Evolutionary conservation across 805 yeast species (phyloP), one percentile per base, ranked within the genome.

Genomic region (Saccharomycopsis babjevae): DNA sequence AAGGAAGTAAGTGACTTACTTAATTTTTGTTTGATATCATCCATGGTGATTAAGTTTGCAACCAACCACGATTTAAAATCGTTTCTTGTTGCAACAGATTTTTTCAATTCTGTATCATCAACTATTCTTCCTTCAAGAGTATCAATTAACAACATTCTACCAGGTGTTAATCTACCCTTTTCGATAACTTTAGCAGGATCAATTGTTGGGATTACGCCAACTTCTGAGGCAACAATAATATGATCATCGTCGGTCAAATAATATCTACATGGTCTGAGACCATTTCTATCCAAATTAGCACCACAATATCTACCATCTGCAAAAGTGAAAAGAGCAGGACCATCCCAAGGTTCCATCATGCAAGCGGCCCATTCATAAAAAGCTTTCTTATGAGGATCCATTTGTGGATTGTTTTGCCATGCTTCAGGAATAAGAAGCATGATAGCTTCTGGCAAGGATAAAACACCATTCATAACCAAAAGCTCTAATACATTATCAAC

Each of bases 291-390:
- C 67, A 94, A 81, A 73, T 92, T 92, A 57, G 99, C 99, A 79
- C 99, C 99, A 76, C 97, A 90, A 81, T 89, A 93, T 68, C 98
- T 83, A 67, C 97, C 97, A 74, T 93, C 98, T 42, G 97, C 93
- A 74, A 93, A 94, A 36, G 96, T 91, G 78, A 93, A 89, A 67
- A 94, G 77, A 40, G 98, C 98, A 20, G 99, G 99, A 66, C 99
- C 99, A 76, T 93, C 99, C 99, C 99, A 93, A 8, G 98, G 98
- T 77, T 93, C 99, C 97, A 94, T 94, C 66, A 93, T 77, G 76
- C 97, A 91, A 13, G 98, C 97, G 56, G 97, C 98, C 98, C 98
- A 93, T 74, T 94, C 97, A 76, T 93, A 93, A 75, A 96, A 93
- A 0, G 98, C 97, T 68, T 82, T 84, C 77, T 92, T 88, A 73